Percentiles rank a stretch among this genome's conserved stretches.
These are phyloP conservation scores for Ustilago trichophora DNA, from an alignment of 1,284 basidiomycete genomes.

Conservation along the genomic window DNA sequence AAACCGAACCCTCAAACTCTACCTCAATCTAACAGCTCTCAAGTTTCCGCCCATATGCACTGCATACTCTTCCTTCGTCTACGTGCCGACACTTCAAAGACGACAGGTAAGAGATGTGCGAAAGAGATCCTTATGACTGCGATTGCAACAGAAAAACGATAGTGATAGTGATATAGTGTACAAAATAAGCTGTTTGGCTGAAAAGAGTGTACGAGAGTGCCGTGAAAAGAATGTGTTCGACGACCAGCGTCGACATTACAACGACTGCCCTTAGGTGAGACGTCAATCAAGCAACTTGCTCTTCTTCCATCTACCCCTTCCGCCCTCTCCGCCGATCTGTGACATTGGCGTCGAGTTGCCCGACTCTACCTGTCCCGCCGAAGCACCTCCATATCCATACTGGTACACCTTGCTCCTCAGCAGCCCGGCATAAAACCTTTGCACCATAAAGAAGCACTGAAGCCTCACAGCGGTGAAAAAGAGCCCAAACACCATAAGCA, in stretches of 20 bases:
- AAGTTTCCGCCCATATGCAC: too few relatives aligned
- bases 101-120: too few relatives aligned
- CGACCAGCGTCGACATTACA: constrained; percentile 13
- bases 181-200: background rate
- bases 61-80: too few relatives aligned
- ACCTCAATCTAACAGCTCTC: too few relatives aligned
- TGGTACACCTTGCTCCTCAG: constrained; percentile 28
- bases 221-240: too few relatives aligned
- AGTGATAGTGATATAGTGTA: constrained; percentile 17
- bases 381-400: constrained; percentile 26
- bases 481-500: constrained; percentile 39
- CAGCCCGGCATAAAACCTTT: constrained; percentile 26
- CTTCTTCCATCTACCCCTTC: constrained; percentile 29
- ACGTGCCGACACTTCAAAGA: too few relatives aligned
- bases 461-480: constrained; percentile 40
- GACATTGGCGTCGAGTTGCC: constrained; percentile 22
- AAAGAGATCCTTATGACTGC: background rate
- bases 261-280: too few relatives aligned
- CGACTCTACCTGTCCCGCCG: constrained; percentile 5
- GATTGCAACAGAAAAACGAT: constrained; percentile 1
- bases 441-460: constrained; percentile 48
- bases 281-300: constrained; percentile 28
- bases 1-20: too few relatives aligned
- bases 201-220: background rate
- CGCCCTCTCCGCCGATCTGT: background rate